Conservation (phyloP, 2,329 filamentous ascomycete species). For the Niveomyces coronatus region DNA sequence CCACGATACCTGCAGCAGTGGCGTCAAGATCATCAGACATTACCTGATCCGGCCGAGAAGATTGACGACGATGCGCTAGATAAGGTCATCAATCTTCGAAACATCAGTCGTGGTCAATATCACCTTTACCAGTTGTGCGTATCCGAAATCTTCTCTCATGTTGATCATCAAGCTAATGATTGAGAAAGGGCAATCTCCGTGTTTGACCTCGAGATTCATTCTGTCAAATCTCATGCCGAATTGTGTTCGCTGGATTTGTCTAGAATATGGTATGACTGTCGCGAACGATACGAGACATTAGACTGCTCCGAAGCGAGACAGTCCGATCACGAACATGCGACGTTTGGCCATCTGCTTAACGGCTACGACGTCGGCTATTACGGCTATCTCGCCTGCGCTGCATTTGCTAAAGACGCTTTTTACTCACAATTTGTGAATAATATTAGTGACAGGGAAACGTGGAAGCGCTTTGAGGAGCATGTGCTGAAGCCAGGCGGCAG, state of each 20-base stretch:
- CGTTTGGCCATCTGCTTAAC: not conserved
- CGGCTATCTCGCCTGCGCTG: slow-evolving; percentile 1
- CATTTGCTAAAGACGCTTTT: slow-evolving; percentile 3
- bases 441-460: not conserved
- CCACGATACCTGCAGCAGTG: not conserved
- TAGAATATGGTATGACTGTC: slow-evolving; percentile 1
- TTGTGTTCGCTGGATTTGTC: not conserved
- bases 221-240: not conserved
- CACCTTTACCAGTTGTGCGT: slow-evolving; percentile 4
- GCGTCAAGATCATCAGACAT: not conserved
- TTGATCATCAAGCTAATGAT: not conserved
- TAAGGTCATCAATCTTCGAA: not conserved
- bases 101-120: not conserved
- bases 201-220: slow-evolving; percentile 1
- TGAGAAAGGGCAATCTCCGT: not conserved
- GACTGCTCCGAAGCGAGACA: slow-evolving; percentile 1
- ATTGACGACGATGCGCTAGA: not conserved
- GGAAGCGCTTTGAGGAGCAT: not conserved
- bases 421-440: slow-evolving; percentile 1
- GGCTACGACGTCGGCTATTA: slow-evolving; percentile 3
- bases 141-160: not conserved
- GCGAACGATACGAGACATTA: not conserved
- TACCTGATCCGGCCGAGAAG: not conserved
- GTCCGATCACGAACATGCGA: not conserved
- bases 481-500: not conserved